A percentile compares a stretch with the other conserved stretches of the same genome.
Evolutionary conservation across 2,329 filamentous ascomycete genomes (phyloP).

Genomic region (Malbranchea cinnamomea): DNA sequence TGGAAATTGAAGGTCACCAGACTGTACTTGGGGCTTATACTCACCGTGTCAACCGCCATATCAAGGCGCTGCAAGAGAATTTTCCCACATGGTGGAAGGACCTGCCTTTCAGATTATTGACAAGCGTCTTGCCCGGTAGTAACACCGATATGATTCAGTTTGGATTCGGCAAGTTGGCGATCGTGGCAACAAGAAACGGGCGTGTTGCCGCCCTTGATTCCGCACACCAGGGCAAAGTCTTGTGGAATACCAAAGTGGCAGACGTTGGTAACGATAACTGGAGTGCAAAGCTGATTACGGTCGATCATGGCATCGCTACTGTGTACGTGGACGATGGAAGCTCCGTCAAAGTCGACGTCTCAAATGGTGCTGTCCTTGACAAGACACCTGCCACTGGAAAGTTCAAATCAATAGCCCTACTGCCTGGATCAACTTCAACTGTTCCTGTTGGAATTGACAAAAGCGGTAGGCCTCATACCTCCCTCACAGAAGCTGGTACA

Average conservation of each 20-base stretch:
- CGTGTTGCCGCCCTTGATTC: conserved; percentile 68
- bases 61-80: conserved; percentile 54
- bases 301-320: conserved; percentile 44
- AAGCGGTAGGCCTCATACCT: conserved; percentile 19
- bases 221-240: conserved; percentile 54
- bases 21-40: conserved; percentile 70
- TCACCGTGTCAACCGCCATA: conserved; percentile 70
- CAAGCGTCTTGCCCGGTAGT: conserved; percentile 43
- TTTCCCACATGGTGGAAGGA: conserved; percentile 58
- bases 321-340: conserved; percentile 48
- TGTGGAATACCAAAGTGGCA: conserved; percentile 58
- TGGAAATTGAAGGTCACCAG: conserved; percentile 75
- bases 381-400: conserved; percentile 15
- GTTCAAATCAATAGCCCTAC: conserved; percentile 19
- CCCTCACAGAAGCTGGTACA: conserved; percentile 18
- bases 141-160: conserved; percentile 46
- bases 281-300: conserved; percentile 52
- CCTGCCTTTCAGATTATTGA: conserved; percentile 54
- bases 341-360: conserved; percentile 36
- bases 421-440: conserved; percentile 14
- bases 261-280: conserved; percentile 45
- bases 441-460: conserved; percentile 20
- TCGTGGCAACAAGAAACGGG: conserved; percentile 66
- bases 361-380: conserved; percentile 28
- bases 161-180: conserved; percentile 72